Conservation (phyloP, 768 basidiomycete genomes). For the Lactifluus hygrophoroides region DNA sequence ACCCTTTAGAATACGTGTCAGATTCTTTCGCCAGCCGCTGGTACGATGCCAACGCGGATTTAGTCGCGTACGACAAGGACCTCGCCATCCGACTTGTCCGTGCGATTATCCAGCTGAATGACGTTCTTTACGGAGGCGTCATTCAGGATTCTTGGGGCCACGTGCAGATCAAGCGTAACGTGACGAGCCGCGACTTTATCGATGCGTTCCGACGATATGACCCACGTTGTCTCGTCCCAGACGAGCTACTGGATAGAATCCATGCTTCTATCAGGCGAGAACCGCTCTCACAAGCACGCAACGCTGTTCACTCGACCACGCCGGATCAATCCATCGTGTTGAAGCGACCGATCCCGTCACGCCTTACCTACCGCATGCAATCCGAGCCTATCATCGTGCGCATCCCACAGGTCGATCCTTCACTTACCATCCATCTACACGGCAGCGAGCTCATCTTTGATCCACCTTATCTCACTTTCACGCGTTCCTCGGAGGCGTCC, state of each 20-base stretch:
- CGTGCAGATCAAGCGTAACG: slow-evolving; percentile 44
- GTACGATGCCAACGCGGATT: slow-evolving; percentile 79
- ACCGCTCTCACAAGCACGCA: slow-evolving; percentile 61
- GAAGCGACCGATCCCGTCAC: slow-evolving; percentile 65
- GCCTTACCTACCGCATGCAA: slow-evolving; percentile 80
- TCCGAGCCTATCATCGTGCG: slow-evolving; percentile 84
- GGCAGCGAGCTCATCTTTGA: slow-evolving; percentile 89
- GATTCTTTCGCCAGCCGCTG: slow-evolving; percentile 82
- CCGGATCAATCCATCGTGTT: slow-evolving; percentile 54
- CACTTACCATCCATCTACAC: slow-evolving; percentile 71
- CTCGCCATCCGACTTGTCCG: slow-evolving; percentile 68
- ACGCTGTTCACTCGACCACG: slow-evolving; percentile 30
- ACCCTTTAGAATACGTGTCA: slow-evolving; percentile 59
- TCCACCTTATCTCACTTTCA: slow-evolving; percentile 73
- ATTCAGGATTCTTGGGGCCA: slow-evolving; percentile 51
- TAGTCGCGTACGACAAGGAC: slow-evolving; percentile 76
- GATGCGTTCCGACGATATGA: slow-evolving; percentile 79
- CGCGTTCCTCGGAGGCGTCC: slow-evolving; percentile 68
- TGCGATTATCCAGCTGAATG: slow-evolving; percentile 82
- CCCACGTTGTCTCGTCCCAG: slow-evolving; percentile 55
- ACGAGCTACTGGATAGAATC: slow-evolving; percentile 67
- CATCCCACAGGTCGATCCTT: slow-evolving; percentile 78
- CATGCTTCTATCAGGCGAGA: slow-evolving; percentile 72
- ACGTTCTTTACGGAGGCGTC: slow-evolving; percentile 72
- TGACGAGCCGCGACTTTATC: slow-evolving; percentile 72